Percentiles rank a stretch among this genome's conserved stretches.
These are phyloP conservation scores for Ceratocystis diversiconidia DNA, from an alignment of 2,329 filamentous ascomycete species.

Conservation along the genomic window DNA sequence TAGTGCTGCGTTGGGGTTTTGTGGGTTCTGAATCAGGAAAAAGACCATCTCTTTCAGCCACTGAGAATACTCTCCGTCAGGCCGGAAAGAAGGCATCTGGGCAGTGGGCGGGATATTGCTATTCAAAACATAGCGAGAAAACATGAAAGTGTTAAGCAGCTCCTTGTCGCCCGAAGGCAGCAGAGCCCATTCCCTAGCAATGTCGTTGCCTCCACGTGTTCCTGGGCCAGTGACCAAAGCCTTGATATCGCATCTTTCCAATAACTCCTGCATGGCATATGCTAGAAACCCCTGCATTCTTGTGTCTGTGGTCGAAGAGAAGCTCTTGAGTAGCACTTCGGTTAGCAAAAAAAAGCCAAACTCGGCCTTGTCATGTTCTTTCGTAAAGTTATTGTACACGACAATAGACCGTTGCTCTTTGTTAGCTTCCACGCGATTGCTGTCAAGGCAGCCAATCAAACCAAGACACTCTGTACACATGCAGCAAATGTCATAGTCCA, in stretches of 20 bases:
- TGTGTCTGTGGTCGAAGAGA: slow-evolving; percentile 78
- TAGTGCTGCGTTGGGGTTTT: slow-evolving; percentile 56
- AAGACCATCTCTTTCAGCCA: slow-evolving; percentile 75
- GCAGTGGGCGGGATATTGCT: slow-evolving; percentile 42
- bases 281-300: slow-evolving; percentile 81
- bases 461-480: slow-evolving; percentile 74
- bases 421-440: slow-evolving; percentile 71
- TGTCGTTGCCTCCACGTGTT: slow-evolving; percentile 36
- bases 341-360: slow-evolving; percentile 79
- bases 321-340: slow-evolving; percentile 77
- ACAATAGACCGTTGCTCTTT: slow-evolving; percentile 72
- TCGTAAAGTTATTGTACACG: slow-evolving; percentile 73
- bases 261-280: slow-evolving; percentile 84
- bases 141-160: slow-evolving; percentile 75
- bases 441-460: slow-evolving; percentile 78
- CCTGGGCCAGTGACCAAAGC: slow-evolving; percentile 31
- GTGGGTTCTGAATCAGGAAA: slow-evolving; percentile 66
- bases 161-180: slow-evolving; percentile 67
- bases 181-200: slow-evolving; percentile 60
- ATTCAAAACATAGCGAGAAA: slow-evolving; percentile 64
- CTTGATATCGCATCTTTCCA: slow-evolving; percentile 62
- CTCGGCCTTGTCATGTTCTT: slow-evolving; percentile 61
- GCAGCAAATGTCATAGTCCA: slow-evolving; percentile 50
- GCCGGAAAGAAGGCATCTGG: slow-evolving; percentile 30
- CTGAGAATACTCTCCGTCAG: slow-evolving; percentile 41